Conservation (phyloP, 202 grass and related monocot genomes). For the Dendrocalamus latiflorus region DNA sequence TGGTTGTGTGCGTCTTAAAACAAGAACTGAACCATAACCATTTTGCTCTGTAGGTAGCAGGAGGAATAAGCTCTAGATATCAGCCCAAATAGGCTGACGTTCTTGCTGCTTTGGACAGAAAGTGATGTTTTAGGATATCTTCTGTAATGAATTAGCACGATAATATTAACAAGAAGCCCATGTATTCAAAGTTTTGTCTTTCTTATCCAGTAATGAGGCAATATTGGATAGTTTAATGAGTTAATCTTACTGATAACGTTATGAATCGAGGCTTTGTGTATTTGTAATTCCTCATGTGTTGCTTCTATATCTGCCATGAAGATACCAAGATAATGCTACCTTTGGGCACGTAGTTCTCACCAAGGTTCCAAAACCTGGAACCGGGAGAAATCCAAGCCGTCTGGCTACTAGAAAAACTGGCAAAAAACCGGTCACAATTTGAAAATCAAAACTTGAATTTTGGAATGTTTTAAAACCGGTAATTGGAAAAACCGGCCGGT, state of each 20-base stretch:
- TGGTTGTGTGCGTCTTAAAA: constrained; percentile 44
- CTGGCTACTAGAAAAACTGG: no score
- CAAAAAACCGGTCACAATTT: no score
- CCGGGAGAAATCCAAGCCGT: no score
- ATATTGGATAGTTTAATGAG: neutral
- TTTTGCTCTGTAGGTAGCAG: neutral
- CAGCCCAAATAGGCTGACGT: neutral
- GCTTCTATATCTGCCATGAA: no score
- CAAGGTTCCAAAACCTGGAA: no score
- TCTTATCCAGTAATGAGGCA: neutral
- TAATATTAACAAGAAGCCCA: neutral
- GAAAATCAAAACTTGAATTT: no score
- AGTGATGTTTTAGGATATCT: neutral
- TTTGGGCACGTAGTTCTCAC: neutral
- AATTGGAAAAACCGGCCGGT: no score
- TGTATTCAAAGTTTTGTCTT: neutral
- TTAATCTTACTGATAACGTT: constrained; percentile 3
- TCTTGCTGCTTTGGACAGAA: neutral
- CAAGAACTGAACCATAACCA: neutral
- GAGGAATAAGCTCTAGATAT: neutral
- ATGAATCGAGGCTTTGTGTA: neutral
- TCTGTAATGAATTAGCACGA: constrained; percentile 7
- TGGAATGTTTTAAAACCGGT: no score
- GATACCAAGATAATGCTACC: no score
- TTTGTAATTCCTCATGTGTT: neutral